These are phyloP conservation scores for Tephrocybe sp. DNA, from an alignment of 768 basidiomycete species.

Conservation along the genomic window DNA sequence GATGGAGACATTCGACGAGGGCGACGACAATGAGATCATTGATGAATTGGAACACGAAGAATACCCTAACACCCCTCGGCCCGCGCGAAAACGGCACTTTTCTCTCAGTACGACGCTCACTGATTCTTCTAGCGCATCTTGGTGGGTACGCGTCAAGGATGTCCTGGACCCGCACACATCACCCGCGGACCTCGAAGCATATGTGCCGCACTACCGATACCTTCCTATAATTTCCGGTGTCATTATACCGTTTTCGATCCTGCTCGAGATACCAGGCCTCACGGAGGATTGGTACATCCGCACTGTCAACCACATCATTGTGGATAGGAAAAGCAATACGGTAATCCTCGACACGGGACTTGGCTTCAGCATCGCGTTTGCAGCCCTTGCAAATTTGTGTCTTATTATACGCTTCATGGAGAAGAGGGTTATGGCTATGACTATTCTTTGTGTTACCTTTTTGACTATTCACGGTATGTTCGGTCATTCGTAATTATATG, in stretches of 20 bases:
- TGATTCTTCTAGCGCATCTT: neutral
- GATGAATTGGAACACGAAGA: constrained; percentile 17
- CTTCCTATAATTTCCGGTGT: constrained; percentile 67
- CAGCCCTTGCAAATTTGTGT: constrained; percentile 62
- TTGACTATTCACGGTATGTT: constrained; percentile 68
- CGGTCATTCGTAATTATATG: neutral
- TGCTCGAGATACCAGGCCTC: constrained; percentile 80
- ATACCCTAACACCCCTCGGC: constrained; percentile 2
- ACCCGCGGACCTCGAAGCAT: constrained; percentile 24
- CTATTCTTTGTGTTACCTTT: constrained; percentile 59
- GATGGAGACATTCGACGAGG: constrained; percentile 2
- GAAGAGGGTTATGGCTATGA: constrained; percentile 57
- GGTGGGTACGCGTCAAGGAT: constrained; percentile 16
- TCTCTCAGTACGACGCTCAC: neutral
- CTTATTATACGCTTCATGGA: constrained; percentile 74
- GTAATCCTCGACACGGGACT: constrained; percentile 58
- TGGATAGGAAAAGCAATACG: constrained; percentile 54
- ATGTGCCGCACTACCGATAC: constrained; percentile 57
- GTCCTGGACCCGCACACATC: constrained; percentile 24
- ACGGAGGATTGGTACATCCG: constrained; percentile 74
- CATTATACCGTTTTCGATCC: constrained; percentile 70
- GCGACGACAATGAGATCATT: constrained; percentile 13
- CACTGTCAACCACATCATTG: constrained; percentile 41
- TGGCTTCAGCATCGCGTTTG: constrained; percentile 65
- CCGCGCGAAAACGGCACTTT: constrained; percentile 5